Base-by-base conservation (phyloP, 306 rosid species). In the Ammopiptanthus mongolicus region DNA sequence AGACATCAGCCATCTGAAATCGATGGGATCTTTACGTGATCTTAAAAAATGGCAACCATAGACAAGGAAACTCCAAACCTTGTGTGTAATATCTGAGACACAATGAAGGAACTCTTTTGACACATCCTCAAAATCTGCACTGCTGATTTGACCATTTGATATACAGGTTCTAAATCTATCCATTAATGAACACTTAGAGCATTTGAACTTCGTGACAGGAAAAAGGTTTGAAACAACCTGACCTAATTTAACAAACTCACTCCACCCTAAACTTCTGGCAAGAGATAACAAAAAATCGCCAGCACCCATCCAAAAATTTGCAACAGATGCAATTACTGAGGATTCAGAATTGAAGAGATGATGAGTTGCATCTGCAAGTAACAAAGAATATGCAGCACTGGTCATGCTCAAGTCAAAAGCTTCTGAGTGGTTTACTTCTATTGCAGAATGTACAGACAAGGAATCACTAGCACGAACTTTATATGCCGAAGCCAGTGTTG, bases 401-500 rank as follows among this genome's bases (percentile, higher is more conserved):
- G 44, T 86, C 84, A 88, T 86, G 81, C 84, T 83, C 87, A 82
- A 68, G 59, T 76, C 50, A 22, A 86, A 87, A 73, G 92, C 81
- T 34, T 81, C 41, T 0, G 39, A 18, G 57, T 15, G 82, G 56
- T 78, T 69, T 58, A 21, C 69, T 51, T 75, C 70, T n/a, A 0
- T 44, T 72, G 73, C 79, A 31, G 84, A 69, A 84, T 29, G 55
- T 14, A 44, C 18, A 18, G 83, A 78, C 56, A 73, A 68, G 41
- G 82, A 65, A 74, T 87, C 85, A 79, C 73, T 33, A 10, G 87
- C 84, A 37, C 79, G 80, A 65, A 86, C 88, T 80, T 77, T 86
- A 79, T 91, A 93, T 5, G 86, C 92, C 3, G 97, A 93, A 78
- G 93, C 84, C 29, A 93, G 87, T 59, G 88, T 78, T 18, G 97